Conservation (phyloP, 257 asterid genomes). For the Nicotiana tomentosiformis region DNA sequence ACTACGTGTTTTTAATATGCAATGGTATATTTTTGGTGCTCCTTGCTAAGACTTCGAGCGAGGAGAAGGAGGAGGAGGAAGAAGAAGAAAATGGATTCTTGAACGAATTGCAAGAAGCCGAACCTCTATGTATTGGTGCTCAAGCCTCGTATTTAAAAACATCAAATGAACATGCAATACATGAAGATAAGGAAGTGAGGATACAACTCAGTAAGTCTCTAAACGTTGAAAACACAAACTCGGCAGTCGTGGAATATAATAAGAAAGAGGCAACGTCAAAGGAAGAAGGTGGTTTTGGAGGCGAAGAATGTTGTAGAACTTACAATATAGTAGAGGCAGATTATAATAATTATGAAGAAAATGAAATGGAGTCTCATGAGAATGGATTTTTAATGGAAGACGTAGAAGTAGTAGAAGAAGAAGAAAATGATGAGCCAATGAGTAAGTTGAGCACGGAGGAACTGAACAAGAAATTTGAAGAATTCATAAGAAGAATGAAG, state of each 20-base stretch:
- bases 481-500: slow-evolving; percentile 35
- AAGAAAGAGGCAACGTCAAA: not conserved
- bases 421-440: slow-evolving; percentile 6
- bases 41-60: slow-evolving; percentile 35
- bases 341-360: not conserved
- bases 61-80: not conserved
- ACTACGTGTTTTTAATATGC: slow-evolving; percentile 49
- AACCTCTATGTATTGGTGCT: not conserved
- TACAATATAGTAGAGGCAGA: not conserved
- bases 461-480: slow-evolving; percentile 35
- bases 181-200: not conserved
- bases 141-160: not conserved
- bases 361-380: not conserved
- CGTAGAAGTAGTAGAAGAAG: not conserved
- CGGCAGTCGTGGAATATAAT: not conserved
- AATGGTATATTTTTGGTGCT: slow-evolving; percentile 48
- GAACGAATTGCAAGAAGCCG: not conserved
- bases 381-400: not conserved
- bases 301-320: not conserved
- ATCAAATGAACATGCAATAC: not conserved
- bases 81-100: not conserved
- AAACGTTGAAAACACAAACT: not conserved
- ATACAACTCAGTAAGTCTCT: not conserved
- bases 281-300: not conserved
- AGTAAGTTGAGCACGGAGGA: slow-evolving; percentile 25